phyloP scores from a whole-genome alignment of 1,139 yeast genomes.

The Taphrina wiesneri region DNA sequence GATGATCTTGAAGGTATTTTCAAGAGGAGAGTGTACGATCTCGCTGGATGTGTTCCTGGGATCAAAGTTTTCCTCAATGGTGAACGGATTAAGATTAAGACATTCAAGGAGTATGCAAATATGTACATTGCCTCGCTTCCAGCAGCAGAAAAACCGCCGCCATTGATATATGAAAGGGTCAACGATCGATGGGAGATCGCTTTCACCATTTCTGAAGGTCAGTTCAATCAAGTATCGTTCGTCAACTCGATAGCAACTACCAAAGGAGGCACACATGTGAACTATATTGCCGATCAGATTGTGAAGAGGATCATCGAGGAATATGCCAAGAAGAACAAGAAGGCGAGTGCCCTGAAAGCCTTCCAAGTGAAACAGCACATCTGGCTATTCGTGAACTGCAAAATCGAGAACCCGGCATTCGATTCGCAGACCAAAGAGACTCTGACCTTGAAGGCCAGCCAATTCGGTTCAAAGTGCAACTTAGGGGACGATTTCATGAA shows the following conservation, averaged over 20 bases:
- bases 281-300: conserved; percentile 79
- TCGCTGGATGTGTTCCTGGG: conserved; percentile 92
- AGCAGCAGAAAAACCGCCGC: conserved; percentile 47
- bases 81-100: conserved; percentile 63
- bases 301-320: conserved; percentile 70
- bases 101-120: conserved; percentile 85
- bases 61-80: conserved; percentile 79
- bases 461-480: conserved; percentile 81
- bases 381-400: conserved; percentile 87
- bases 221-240: conserved; percentile 91
- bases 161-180: conserved; percentile 75
- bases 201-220: conserved; percentile 87
- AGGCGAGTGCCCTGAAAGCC: conserved; percentile 70
- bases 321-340: conserved; percentile 74
- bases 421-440: conserved; percentile 98
- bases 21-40: conserved; percentile 90
- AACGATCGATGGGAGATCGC: conserved; percentile 93
- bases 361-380: conserved; percentile 87
- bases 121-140: conserved; percentile 78
- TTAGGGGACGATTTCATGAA: conserved; percentile 75
- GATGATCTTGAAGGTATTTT: conserved; percentile 79
- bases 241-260: conserved; percentile 98
- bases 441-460: conserved; percentile 80
- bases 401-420: conserved; percentile 94
- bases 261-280: conserved; percentile 94